Evolutionary conservation across 2,329 filamentous ascomycete genomes (phyloP), one percentile per base, ranked within the genome.

Genomic region (Neonectria coccinea): DNA sequence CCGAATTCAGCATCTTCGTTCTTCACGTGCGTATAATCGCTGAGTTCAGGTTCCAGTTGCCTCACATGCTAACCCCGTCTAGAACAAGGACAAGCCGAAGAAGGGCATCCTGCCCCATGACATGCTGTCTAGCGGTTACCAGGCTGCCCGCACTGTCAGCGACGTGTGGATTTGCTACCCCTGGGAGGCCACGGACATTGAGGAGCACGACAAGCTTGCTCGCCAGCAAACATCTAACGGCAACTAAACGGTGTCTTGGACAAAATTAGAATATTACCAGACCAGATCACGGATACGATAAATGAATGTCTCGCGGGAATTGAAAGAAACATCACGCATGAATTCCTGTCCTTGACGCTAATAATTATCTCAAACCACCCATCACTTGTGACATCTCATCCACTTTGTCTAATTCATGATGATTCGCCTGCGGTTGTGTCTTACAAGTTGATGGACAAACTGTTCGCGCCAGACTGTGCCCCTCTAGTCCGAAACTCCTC

Each of bases 91-190:
- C 81, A 98, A 99, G 88, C 70, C 83, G 59, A 99, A 99, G 90
- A 97, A 97, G 86, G 96, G 96, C 58, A 82, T 82, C 20, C 85
- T 99, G 61, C 94, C 96, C 11, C 76, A 88, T 20, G 89, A 93
- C 41, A 93, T 98, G 87, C 84, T 95, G 69, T 81, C 89, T 59
- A 87, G 87, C 62, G 86, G 91, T 74, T 99, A 99, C 82, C 81
- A 92, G 71, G 96, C 96, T 22, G 93, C 96, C 22, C 85, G 91
- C 76, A 98, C 95, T 6, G 92, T 97, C 33, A 88, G 87, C n/a
- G 95, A 99, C 81, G 91, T 94, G 70, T 99, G 96, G 96, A 98
- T 98, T 79, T 97, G 93, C 86, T 99, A 99, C 82, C 96, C 96
- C 16, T 99, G 96, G 96, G 96, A 98, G 84, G 96, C 96, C 47